Base-by-base conservation (phyloP, 1,139 yeast species). In the Arxiozyma slooffiae region DNA sequence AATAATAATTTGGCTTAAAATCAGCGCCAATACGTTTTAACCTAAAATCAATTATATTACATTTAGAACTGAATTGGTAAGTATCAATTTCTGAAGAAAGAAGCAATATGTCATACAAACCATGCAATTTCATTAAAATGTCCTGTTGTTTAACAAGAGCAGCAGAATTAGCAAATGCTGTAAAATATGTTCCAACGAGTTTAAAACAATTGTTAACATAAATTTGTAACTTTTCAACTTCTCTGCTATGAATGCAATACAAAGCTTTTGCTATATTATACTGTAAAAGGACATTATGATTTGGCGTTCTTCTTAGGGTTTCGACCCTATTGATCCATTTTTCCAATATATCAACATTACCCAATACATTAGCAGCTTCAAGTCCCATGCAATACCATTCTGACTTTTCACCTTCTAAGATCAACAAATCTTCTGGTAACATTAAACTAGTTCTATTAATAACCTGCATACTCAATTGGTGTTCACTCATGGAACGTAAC, bases 301-400 rank as follows among this genome's bases (percentile, higher is more conserved):
- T 85, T 26, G 69, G 70, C 0, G 66, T 71, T 69, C 53, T 64
- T 53, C 51, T 76, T 68, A 59, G 68, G 1, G 56, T 58, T 48
- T 76, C 78, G n/a, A 78, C 61, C 26, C 62, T 59, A 7, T 65
- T 51, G 1, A 76, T 62, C 95, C 96, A 88, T 47, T 73, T 71
- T n/a, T 68, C 65, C 3, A 89, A 64, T 17, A 75, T 73, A 0
- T 65, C 61, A 49, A 78, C 61, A 47, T 80, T 76, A 0, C 92
- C 92, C 1, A 82, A 72, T 36, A 79, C 73, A 58, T 87, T 79
- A 0, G 96, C 79, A 0, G 95, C 85, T 53, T 84, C 85, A 9
- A 88, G 68, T 0, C 92, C 96, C 48, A 83, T 76, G 53, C 77
- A 71, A 1, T 82, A 71, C 82, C 86, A 81, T 17, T 78, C 83